A percentile compares a stretch with the other conserved stretches of the same genome.
Conservation (phyloP, 257 asterid species). For the Nicotiana attenuata region DNA sequence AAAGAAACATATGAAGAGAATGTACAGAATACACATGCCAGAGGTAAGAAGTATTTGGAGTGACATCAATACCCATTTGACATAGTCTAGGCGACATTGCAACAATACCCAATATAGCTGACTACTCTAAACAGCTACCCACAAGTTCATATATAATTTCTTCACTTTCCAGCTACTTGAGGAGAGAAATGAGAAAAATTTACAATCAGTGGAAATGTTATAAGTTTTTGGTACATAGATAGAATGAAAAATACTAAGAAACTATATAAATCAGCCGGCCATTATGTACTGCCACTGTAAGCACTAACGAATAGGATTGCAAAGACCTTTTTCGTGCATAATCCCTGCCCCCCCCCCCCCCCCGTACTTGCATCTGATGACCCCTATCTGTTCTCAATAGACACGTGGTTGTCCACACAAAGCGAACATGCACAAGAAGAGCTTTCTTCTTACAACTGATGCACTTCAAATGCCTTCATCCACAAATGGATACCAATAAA, state of each 20-base stretch:
- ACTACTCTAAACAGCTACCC: not conserved
- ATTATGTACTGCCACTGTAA: not conserved
- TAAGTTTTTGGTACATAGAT: not conserved
- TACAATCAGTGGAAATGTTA: not conserved
- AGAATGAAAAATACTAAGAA: not conserved
- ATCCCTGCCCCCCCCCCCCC: not conserved
- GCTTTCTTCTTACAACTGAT: constrained; percentile 2
- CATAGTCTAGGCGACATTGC: not conserved
- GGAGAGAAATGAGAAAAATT: not conserved
- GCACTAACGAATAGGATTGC: not conserved
- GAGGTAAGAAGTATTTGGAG: not conserved
- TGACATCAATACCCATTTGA: not conserved
- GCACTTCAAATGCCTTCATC: constrained; percentile 1
- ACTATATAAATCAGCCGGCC: not conserved
- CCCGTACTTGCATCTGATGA: not conserved
- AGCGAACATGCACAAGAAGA: not conserved
- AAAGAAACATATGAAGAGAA: too few relatives aligned
- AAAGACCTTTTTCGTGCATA: not conserved
- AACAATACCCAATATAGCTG: not conserved
- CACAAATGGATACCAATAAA: not conserved
- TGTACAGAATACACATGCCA: too few relatives aligned
- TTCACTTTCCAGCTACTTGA: not conserved
- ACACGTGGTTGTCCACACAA: not conserved
- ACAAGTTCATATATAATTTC: not conserved
- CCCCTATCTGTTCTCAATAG: not conserved